These are phyloP conservation scores for Amborella trichopoda DNA, from an alignment of 164 flowering plant species.

Conservation along the genomic window DNA sequence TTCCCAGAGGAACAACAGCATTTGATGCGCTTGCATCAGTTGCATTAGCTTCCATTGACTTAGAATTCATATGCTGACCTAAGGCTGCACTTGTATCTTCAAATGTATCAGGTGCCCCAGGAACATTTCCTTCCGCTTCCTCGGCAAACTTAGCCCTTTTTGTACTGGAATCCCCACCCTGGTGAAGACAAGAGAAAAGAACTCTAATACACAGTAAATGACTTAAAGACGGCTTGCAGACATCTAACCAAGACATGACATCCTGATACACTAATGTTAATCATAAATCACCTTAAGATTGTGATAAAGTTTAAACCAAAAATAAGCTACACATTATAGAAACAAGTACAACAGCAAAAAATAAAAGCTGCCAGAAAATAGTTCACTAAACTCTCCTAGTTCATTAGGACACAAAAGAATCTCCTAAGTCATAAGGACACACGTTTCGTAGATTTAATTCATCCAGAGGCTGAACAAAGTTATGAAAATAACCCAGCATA, in stretches of 20 bases:
- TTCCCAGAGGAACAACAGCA: conserved; percentile 13
- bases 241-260: background rate
- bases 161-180: conserved; percentile 58
- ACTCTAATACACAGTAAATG: background rate
- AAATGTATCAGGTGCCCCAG: conserved; percentile 13
- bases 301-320: background rate
- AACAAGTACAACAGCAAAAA: background rate
- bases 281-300: background rate
- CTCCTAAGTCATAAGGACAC: no score
- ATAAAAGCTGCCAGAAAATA: background rate
- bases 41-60: conserved; percentile 21
- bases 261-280: background rate
- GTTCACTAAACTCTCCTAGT: background rate
- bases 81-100: conserved; percentile 16
- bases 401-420: no score
- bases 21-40: conserved; percentile 39
- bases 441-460: no score
- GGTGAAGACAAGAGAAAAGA: conserved; percentile 5
- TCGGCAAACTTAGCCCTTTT: conserved; percentile 58
- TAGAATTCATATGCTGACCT: conserved; percentile 35
- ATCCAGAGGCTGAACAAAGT: no score
- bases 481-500: no score
- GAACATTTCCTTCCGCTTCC: conserved; percentile 27
- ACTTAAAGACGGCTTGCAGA: background rate
- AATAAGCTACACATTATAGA: background rate